A percentile compares a stretch with the other conserved stretches of the same genome.
Conservation (phyloP, 2,329 filamentous ascomycete genomes). For the Parafenestella ontariensis region DNA sequence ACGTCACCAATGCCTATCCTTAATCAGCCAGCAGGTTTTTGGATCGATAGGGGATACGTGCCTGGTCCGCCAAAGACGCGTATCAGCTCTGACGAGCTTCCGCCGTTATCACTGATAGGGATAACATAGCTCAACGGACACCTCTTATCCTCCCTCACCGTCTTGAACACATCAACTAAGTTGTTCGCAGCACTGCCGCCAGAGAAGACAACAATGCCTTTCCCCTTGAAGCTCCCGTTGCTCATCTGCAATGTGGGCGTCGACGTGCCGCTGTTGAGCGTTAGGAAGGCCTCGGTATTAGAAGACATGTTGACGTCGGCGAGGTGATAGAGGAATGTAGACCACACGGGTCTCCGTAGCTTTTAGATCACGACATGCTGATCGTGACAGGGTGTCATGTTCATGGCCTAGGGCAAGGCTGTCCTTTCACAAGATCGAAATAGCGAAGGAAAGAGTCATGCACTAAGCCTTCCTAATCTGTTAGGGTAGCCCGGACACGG, state of each 20-base stretch:
- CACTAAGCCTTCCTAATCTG: slow-evolving; percentile 25
- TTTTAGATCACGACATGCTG: slow-evolving; percentile 28
- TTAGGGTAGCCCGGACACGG: slow-evolving; percentile 6
- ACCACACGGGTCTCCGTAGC: slow-evolving; percentile 19
- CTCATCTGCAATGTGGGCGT: slow-evolving; percentile 26
- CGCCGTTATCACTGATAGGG: slow-evolving; percentile 94
- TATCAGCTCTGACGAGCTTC: slow-evolving; percentile 91
- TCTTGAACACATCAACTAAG: slow-evolving; percentile 86
- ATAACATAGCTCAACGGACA: slow-evolving; percentile 84
- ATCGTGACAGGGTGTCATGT: slow-evolving; percentile 29
- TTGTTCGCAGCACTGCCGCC: slow-evolving; percentile 94
- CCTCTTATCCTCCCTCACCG: slow-evolving; percentile 65
- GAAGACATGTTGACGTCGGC: slow-evolving; percentile 24
- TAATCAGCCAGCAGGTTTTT: slow-evolving; percentile 2
- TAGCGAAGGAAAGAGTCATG: slow-evolving; percentile 35
- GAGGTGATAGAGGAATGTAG: slow-evolving; percentile 3
- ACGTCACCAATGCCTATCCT: slow-evolving; percentile 71
- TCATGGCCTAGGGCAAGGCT: slow-evolving; percentile 9
- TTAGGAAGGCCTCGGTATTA: slow-evolving; percentile 21
- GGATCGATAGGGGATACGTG: slow-evolving; percentile 44
- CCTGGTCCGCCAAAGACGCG: slow-evolving; percentile 94
- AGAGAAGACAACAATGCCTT: slow-evolving; percentile 83
- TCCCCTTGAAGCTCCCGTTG: slow-evolving; percentile 35
- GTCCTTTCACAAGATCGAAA: slow-evolving; percentile 20
- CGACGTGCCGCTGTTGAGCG: slow-evolving; percentile 21